phyloP scores from a whole-genome alignment of 345 rosid genomes.

The Salix exigua region DNA sequence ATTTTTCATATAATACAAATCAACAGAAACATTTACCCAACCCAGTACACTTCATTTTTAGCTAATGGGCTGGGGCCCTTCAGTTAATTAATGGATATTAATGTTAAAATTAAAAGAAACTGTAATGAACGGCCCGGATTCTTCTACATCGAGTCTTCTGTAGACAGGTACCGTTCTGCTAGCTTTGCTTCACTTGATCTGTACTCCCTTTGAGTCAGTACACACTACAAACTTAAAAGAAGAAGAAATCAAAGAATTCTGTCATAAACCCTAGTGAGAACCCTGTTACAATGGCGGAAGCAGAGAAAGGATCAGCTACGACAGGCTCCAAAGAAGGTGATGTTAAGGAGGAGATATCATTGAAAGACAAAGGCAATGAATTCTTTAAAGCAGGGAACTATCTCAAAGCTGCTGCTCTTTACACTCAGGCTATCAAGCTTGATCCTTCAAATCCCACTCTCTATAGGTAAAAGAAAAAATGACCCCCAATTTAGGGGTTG shows the following conservation, averaged over 20 bases:
- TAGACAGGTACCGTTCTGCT: neutral
- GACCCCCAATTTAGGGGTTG: neutral
- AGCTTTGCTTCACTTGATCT: neutral
- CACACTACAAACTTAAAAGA: neutral
- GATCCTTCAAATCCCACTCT: slow-evolving; percentile 90
- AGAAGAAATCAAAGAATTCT: neutral
- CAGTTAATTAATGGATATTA: neutral
- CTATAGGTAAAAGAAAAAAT: slow-evolving; percentile 48
- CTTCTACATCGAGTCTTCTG: neutral
- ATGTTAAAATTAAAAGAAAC: neutral
- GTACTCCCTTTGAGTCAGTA: neutral
- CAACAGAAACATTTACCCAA: neutral
- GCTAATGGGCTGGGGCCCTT: neutral
- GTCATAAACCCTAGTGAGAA: neutral
- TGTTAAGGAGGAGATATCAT: slow-evolving; percentile 45
- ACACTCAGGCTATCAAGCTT: slow-evolving; percentile 94
- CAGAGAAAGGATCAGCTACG: slow-evolving; percentile 42
- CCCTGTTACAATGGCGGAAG: slow-evolving; percentile 39
- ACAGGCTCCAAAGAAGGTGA: slow-evolving; percentile 21
- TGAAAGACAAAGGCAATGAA: slow-evolving; percentile 89
- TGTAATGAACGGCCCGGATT: neutral
- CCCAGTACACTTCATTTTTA: neutral
- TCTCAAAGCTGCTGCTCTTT: slow-evolving; percentile 96
- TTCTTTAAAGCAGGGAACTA: slow-evolving; percentile 93
- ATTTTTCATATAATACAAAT: too few relatives aligned